phyloP scores from a whole-genome alignment of 2,329 filamentous ascomycete genomes.

The Ophidiomyces ophidiicola region DNA sequence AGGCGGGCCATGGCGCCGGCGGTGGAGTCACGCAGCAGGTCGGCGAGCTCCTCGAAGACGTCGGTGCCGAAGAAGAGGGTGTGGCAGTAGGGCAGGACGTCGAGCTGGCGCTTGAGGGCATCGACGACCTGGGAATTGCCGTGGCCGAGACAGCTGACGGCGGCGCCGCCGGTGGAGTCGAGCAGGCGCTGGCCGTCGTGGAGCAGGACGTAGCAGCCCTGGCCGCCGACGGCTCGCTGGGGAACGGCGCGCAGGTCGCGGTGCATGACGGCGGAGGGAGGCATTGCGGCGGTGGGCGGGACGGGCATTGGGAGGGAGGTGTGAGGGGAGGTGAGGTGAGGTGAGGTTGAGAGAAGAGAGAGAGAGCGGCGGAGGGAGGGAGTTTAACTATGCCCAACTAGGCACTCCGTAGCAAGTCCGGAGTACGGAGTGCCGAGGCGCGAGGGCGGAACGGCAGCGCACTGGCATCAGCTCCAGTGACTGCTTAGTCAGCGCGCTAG shows the following conservation, averaged over 20 bases:
- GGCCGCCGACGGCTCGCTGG: slow-evolving; percentile 37
- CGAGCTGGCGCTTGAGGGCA: slow-evolving; percentile 49
- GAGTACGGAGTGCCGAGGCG: no score
- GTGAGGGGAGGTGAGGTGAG: no score
- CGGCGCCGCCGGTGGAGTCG: slow-evolving; percentile 62
- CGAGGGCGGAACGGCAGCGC: no score
- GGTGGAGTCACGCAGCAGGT: slow-evolving; percentile 40
- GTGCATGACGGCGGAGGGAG: slow-evolving; percentile 46
- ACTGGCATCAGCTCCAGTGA: no score
- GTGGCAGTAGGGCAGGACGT: slow-evolving; percentile 47
- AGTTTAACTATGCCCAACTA: no score
- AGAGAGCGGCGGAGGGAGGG: no score
- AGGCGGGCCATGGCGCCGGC: slow-evolving; percentile 42
- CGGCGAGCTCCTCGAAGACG: slow-evolving; percentile 42
- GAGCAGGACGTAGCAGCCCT: slow-evolving; percentile 42
- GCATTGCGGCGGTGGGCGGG: no score
- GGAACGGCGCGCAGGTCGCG: slow-evolving; percentile 39
- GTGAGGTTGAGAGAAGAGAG: no score
- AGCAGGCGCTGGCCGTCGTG: slow-evolving; percentile 49
- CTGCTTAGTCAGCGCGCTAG: no score
- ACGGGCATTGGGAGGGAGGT: no score
- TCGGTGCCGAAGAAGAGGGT: slow-evolving; percentile 47
- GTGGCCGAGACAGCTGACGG: slow-evolving; percentile 60
- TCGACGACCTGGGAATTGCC: slow-evolving; percentile 48
- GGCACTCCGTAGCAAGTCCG: no score